phyloP scores from a whole-genome alignment of 2,329 filamentous ascomycete species.

The Xylariomycetidae sp. region DNA sequence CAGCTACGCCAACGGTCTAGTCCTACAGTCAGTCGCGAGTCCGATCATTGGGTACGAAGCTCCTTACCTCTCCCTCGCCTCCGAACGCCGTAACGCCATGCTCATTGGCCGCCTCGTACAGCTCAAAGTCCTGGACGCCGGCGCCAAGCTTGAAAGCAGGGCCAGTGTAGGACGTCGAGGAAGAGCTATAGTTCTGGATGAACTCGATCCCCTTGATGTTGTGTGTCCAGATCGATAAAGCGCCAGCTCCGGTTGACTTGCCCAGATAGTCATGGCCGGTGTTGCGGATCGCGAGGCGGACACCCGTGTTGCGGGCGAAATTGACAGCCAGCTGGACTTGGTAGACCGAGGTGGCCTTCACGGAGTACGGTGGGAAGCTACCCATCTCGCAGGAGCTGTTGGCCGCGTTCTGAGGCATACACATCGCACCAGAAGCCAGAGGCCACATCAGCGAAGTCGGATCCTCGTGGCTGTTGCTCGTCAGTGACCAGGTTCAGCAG shows the following conservation, averaged over 20 bases:
- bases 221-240: slow-evolving; percentile 34
- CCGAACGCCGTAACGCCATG: slow-evolving; percentile 44
- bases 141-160: slow-evolving; percentile 49
- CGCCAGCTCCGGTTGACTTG: slow-evolving; percentile 33
- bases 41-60: not conserved
- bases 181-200: slow-evolving; percentile 25
- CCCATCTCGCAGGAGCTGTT: slow-evolving; percentile 30
- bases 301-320: slow-evolving; percentile 38
- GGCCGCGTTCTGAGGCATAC: not conserved
- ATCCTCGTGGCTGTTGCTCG: not conserved
- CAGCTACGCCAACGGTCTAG: slow-evolving; percentile 42
- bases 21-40: not conserved
- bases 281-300: slow-evolving; percentile 46
- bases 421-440: not conserved
- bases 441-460: not conserved
- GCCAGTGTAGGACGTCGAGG: slow-evolving; percentile 31
- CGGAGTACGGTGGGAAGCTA: slow-evolving; percentile 35
- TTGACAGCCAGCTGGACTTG: slow-evolving; percentile 42
- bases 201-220: slow-evolving; percentile 29
- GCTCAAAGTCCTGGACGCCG: slow-evolving; percentile 47
- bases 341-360: slow-evolving; percentile 34
- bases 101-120: slow-evolving; percentile 44
- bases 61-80: slow-evolving; percentile 39
- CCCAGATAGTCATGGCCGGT: slow-evolving; percentile 47
- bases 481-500: no score